Base-by-base conservation (phyloP, 2,329 filamentous ascomycete genomes). In the Apiospora kogelbergensis region DNA sequence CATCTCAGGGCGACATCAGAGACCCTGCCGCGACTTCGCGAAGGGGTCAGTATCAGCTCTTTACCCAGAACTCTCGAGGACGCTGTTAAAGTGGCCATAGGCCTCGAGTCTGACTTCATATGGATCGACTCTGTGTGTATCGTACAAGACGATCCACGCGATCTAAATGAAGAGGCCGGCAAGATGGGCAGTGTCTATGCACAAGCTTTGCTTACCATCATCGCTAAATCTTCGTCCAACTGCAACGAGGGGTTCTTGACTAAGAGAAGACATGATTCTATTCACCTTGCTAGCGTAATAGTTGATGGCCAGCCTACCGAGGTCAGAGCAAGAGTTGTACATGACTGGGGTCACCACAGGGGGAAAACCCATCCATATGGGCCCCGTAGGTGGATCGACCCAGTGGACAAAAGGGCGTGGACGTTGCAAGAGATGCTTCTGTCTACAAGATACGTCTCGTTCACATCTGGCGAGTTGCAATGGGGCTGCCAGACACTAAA, bases 151-250 rank as follows among this genome's bases (percentile, higher is more conserved):
- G 69, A 70, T 24, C 22, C n/a, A 10, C 53, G 33, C 4, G 33
- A 33, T 33, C 33, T 33, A 7, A 33, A 33, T 7, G 33, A 33
- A 37, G 71, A 74, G 66, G 71, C 71, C 26, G 68, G 67, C 6
- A 65, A 69, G 46, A 74, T 74, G 72, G 68, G 68, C 26, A 66
- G 65, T n/a, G 69, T 73, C 9, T 74, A 74, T 37, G 69, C 71
- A 15, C 70, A 70, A 33, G 68, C 70, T 3, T 24, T 71, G 22
- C 45, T 71, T 3, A 73, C 72, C 33, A 68, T 70, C 11, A 68
- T 69, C n/a, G 67, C 66, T 17, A 68, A 41, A 15, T 71, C 65
- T 24, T 68, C 65, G 7, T 45, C 48, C 3, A 33, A 48, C 2
- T 69, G 64, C 63, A 26, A 46, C 30, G 40, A 67, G 22, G 68